phyloP scores from a whole-genome alignment of 164 flowering plant genomes.

The Macadamia integrifolia region DNA sequence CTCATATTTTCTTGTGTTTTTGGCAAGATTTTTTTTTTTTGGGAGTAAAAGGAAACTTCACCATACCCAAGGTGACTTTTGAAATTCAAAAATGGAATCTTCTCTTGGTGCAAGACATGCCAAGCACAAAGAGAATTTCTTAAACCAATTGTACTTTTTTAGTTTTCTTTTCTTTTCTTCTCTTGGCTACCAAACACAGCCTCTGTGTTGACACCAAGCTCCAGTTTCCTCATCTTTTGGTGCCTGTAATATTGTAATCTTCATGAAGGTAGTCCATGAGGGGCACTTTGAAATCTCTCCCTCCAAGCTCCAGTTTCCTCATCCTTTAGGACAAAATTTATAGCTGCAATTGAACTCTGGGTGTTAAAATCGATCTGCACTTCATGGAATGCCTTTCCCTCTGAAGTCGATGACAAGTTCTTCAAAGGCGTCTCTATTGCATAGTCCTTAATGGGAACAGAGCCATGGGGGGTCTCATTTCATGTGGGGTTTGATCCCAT shows the following conservation, averaged over 20 bases:
- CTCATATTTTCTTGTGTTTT: too few species aligned
- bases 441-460: conserved; percentile 81
- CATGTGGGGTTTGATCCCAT: conserved; percentile 94
- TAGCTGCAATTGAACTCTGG: conserved; percentile 56
- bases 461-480: conserved; percentile 76
- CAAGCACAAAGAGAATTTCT: too few species aligned
- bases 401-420: conserved; percentile 30
- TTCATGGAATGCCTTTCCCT: conserved; percentile 41
- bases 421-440: conserved; percentile 88
- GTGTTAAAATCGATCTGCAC: conserved; percentile 51
- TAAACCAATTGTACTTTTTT: too few species aligned
- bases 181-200: conserved; percentile 8
- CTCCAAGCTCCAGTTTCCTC: too few species aligned
- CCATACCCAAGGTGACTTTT: too few species aligned
- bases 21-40: too few species aligned
- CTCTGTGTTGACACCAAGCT: conserved; percentile 82
- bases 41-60: too few species aligned
- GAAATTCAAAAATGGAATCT: too few species aligned
- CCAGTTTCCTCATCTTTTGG: conserved; percentile 86
- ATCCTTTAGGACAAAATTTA: conserved; percentile 89
- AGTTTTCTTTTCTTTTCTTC: too few species aligned
- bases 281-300: conserved; percentile 13
- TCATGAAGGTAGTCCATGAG: too few species aligned
- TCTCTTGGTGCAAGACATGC: too few species aligned
- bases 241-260: too few species aligned